A percentile compares a stretch with the other conserved stretches of the same genome.
Conservation (phyloP, 768 basidiomycete species). For the Brasilioporus rufonigricans region DNA sequence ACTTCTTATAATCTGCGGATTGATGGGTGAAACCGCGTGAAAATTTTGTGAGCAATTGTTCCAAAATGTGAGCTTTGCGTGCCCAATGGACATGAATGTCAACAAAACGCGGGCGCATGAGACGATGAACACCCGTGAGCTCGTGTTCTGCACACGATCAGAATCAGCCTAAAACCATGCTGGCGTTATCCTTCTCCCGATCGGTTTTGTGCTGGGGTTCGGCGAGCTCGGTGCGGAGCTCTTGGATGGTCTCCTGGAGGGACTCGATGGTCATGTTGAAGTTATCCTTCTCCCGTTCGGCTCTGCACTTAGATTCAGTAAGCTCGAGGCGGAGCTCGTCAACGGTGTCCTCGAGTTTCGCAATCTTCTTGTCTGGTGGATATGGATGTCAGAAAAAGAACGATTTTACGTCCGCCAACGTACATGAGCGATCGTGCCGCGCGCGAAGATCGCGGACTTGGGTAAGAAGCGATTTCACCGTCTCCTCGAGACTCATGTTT, state of each 20-base stretch:
- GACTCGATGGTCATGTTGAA: neutral
- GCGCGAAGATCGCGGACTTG: constrained; percentile 3
- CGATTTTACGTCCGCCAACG: neutral
- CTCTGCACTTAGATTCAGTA: neutral
- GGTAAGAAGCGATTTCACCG: neutral
- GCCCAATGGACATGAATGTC: too few relatives aligned
- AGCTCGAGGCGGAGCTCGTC: constrained; percentile 1
- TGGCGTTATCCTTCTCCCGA: neutral
- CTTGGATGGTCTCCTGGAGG: neutral
- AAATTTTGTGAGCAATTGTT: too few relatives aligned
- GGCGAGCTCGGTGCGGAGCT: neutral
- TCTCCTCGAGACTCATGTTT: neutral
- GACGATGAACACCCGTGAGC: neutral
- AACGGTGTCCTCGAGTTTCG: neutral
- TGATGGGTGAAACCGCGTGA: too few relatives aligned
- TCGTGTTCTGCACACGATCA: neutral
- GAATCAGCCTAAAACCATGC: neutral
- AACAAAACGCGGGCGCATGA: too few relatives aligned
- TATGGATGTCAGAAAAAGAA: neutral
- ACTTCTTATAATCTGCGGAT: too few relatives aligned
- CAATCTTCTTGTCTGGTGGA: constrained; percentile 3
- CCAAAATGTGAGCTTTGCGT: too few relatives aligned
- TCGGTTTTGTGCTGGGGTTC: neutral
- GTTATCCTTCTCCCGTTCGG: neutral
- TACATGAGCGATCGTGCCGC: constrained; percentile 3